Base-by-base conservation (phyloP, 176 grass and related monocot species). In the Panicum miliaceum region DNA sequence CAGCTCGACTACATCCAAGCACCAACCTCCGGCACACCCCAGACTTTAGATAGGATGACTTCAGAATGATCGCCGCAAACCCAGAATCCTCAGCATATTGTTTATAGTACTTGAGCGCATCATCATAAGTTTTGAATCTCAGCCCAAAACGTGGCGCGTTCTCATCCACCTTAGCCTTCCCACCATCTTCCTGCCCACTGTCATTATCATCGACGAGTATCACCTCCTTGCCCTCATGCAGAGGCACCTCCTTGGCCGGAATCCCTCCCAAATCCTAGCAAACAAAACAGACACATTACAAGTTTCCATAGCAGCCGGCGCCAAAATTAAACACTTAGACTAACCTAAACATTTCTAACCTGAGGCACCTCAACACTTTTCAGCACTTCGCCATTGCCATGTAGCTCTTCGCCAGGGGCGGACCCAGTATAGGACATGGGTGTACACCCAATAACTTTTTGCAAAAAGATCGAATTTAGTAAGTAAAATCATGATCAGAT, bases 81-180 rank as follows among this genome's bases (percentile, higher is more conserved):
- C 93, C 91, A 47, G 92, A 88, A 81, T 87, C 82, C 63, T 23
- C 77, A 5, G 96, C 96, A 88, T 95, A 98, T 26, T 98, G 84
- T 61, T 92, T 92, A 73, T 98, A 98, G 80, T 92, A 98, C 26
- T 87, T 84, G 22, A 89, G 76, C 3, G 84, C 89, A 16, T 95
- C 93, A 72, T 98, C 93, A 35, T 93, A 95, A n/a, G 85, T 93
- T 84, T 88, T 98, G 89, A 98, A 98, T 73, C 88, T 85, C 87
- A 95, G 72, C 35, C 96, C 96, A 0, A 85, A 35, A 9, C 64
- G 73, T 9, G 96, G 96, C 5, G 68, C 74, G 13, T 92, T 93
- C 61, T 93, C 84, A 50, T 90, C 84, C 3, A 48, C 68, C 54
- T 76, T 87, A 40, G 23, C 74, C 29, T 70, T 41, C 57, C 68